Percentiles rank a stretch among this genome's conserved stretches.
These are phyloP conservation scores for Yamadazyma conglobata DNA, from an alignment of 1,139 yeast species.

Conservation along the genomic window DNA sequence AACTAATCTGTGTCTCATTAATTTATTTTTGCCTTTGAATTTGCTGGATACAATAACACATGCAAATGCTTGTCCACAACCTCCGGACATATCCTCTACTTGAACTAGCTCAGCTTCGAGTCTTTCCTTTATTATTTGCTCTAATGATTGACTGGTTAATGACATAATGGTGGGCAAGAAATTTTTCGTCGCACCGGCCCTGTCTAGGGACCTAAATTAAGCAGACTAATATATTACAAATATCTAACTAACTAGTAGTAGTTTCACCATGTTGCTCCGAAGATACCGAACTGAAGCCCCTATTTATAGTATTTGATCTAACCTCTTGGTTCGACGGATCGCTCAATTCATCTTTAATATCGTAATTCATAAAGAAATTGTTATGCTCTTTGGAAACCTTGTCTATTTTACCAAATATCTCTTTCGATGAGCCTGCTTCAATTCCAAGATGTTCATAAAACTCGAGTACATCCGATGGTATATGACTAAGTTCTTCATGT, in stretches of 20 bases:
- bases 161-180: slow-evolving; percentile 21
- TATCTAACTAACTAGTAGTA: slow-evolving; percentile 5
- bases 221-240: too few species aligned
- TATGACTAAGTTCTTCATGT: slow-evolving; percentile 75
- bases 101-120: slow-evolving; percentile 53
- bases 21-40: slow-evolving; percentile 78
- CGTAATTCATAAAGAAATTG: slow-evolving; percentile 23
- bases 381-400: slow-evolving; percentile 31
- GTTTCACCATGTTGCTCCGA: slow-evolving; percentile 12
- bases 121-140: slow-evolving; percentile 46
- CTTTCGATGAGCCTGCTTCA: slow-evolving; percentile 30
- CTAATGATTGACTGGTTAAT: slow-evolving; percentile 45
- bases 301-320: slow-evolving; percentile 30
- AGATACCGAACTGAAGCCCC: slow-evolving; percentile 32
- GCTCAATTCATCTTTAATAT: slow-evolving; percentile 17
- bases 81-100: slow-evolving; percentile 75
- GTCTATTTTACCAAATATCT: slow-evolving; percentile 33
- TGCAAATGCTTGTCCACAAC: slow-evolving; percentile 86
- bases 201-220: too few species aligned
- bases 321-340: slow-evolving; percentile 27
- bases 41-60: slow-evolving; percentile 72
- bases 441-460: slow-evolving; percentile 28
- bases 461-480: slow-evolving; percentile 57
- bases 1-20: slow-evolving; percentile 83
- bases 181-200: background rate